Conservation (phyloP, 1,139 yeast species). For the Nakaseomyces bracarensis region DNA sequence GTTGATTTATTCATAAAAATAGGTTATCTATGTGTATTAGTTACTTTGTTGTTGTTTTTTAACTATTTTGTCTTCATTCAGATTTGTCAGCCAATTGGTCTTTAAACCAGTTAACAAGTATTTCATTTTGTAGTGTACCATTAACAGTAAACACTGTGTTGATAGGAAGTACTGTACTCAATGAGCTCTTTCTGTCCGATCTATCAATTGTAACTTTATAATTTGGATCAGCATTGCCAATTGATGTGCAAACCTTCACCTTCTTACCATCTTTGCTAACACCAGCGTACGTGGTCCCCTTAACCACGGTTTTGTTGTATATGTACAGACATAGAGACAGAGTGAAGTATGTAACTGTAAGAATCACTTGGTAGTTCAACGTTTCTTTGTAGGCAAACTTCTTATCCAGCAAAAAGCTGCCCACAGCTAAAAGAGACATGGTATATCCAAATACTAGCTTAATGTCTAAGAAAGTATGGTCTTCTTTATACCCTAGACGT, state of each 20-base stretch:
- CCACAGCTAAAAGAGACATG: conserved; percentile 59
- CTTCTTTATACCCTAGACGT: conserved; percentile 55
- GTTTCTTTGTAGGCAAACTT: conserved; percentile 42
- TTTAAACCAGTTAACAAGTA: conserved; percentile 24
- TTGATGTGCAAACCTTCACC: conserved; percentile 18
- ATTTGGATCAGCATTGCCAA: conserved; percentile 18
- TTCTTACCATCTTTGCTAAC: conserved; percentile 23
- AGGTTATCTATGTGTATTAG: not conserved
- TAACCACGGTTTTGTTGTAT: conserved; percentile 44
- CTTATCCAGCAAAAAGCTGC: conserved; percentile 60
- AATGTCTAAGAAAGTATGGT: conserved; percentile 48
- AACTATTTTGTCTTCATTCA: conserved; percentile 7
- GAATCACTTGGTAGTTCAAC: conserved; percentile 36
- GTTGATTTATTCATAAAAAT: no score
- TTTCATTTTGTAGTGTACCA: conserved; percentile 27
- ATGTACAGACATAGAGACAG: conserved; percentile 43
- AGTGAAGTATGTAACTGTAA: conserved; percentile 43
- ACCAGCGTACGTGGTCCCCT: conserved; percentile 57
- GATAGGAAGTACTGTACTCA: conserved; percentile 17
- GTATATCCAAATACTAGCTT: conserved; percentile 62
- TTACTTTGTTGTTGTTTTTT: not conserved
- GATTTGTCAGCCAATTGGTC: conserved; percentile 17
- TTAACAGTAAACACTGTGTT: conserved; percentile 26
- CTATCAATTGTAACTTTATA: conserved; percentile 15
- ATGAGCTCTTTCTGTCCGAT: conserved; percentile 1